These are phyloP conservation scores for Blastocystis sp. DNA, from an alignment of 352 stramenopile species.

Conservation along the genomic window DNA sequence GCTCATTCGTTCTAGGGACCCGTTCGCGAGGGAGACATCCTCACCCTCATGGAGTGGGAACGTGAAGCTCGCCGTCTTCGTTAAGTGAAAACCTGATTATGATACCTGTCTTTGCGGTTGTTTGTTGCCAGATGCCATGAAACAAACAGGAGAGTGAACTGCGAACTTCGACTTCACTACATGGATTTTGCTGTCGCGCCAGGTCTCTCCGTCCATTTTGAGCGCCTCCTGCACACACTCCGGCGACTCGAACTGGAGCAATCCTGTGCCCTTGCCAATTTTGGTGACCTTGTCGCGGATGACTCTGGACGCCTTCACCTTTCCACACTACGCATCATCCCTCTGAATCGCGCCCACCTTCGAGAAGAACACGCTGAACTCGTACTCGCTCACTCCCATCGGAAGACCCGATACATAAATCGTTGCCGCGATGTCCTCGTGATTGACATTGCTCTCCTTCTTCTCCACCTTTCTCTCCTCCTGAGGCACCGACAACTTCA, in stretches of 20 bases:
- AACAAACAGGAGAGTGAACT: slow-evolving; percentile 44
- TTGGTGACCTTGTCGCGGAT: slow-evolving; percentile 52
- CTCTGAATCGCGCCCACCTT: not conserved
- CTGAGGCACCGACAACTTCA: slow-evolving; percentile 56
- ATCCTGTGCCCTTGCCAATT: slow-evolving; percentile 35
- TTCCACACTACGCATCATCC: slow-evolving; percentile 47
- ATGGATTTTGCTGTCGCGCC: slow-evolving; percentile 8
- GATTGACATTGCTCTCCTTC: not conserved
- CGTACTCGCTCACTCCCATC: slow-evolving; percentile 44
- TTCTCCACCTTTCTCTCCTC: slow-evolving; percentile 63
- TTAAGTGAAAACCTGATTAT: slow-evolving; percentile 77
- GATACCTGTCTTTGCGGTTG: slow-evolving; percentile 32
- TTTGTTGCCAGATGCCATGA: slow-evolving; percentile 4
- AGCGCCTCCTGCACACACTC: slow-evolving; percentile 22
- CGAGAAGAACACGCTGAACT: slow-evolving; percentile 65
- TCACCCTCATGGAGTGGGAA: slow-evolving; percentile 99
- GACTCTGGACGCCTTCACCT: slow-evolving; percentile 19
- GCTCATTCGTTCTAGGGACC: slow-evolving; percentile 61
- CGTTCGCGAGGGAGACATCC: slow-evolving; percentile 86
- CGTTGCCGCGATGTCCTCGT: not conserved
- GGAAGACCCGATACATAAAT: slow-evolving; percentile 64
- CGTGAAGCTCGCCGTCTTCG: slow-evolving; percentile 94
- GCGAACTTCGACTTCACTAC: slow-evolving; percentile 50
- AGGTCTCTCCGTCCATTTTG: slow-evolving; percentile 30
- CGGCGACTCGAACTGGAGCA: slow-evolving; percentile 39